Evolutionary conservation across 108 stramenopile genomes (phyloP).

Genomic region (Pseudonitzschia multiseries): DNA sequence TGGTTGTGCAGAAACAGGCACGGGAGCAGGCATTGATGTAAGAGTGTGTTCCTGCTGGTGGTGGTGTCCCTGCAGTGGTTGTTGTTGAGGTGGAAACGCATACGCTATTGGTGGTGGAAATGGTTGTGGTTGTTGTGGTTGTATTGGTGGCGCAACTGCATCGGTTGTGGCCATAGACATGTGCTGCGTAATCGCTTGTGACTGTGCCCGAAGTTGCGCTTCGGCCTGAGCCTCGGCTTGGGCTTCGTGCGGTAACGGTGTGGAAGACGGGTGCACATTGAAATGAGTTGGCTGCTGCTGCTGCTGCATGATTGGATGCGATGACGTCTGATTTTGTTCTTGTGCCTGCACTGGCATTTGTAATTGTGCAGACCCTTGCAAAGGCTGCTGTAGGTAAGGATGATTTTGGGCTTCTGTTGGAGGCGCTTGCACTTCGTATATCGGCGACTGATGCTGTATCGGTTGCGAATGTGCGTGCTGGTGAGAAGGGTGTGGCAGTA

Average conservation of each 20-base stretch:
- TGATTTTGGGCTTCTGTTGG: not conserved
- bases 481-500: not conserved
- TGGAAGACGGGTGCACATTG: not conserved
- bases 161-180: not conserved
- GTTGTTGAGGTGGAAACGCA: constrained; percentile 6
- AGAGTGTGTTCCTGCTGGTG: constrained; percentile 19
- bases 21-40: not conserved
- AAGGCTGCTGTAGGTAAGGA: not conserved
- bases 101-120: not conserved
- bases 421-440: not conserved
- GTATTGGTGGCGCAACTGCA: not conserved
- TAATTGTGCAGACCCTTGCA: not conserved
- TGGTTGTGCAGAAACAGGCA: not conserved
- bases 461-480: constrained; percentile 1
- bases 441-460: not conserved
- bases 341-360: too few relatives aligned
- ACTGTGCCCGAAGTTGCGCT: constrained; percentile 4
- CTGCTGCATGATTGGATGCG: not conserved
- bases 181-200: constrained; percentile 8
- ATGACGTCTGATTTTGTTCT: not conserved
- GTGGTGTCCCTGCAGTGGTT: not conserved
- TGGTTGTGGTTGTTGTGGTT: not conserved
- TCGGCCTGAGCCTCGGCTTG: not conserved
- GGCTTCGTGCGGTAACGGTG: not conserved
- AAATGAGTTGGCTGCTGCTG: constrained; percentile 6